These are phyloP conservation scores for Pestalotiopsis fici DNA, from an alignment of 2,329 filamentous ascomycete species.

Conservation along the genomic window DNA sequence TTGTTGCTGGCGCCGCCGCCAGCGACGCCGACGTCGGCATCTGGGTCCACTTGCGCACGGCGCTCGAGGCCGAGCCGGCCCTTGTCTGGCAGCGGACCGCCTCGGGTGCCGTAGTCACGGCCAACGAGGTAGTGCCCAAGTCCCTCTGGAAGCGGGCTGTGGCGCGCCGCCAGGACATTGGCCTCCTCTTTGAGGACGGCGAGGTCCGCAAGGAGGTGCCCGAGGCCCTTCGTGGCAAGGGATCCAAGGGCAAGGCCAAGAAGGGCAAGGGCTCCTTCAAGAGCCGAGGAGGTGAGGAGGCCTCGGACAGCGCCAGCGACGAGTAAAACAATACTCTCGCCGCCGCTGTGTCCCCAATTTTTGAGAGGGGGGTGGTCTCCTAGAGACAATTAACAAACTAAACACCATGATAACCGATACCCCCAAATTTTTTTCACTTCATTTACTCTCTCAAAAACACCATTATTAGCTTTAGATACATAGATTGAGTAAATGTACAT, in stretches of 20 bases:
- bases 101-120: constrained; percentile 34
- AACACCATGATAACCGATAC: background rate
- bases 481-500: constrained; percentile 8
- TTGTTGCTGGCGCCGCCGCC: constrained; percentile 23
- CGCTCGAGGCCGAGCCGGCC: constrained; percentile 31
- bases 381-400: background rate
- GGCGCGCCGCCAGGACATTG: constrained; percentile 40
- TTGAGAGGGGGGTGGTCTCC: background rate
- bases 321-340: constrained; percentile 14
- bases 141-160: constrained; percentile 42
- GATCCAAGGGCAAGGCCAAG: constrained; percentile 40
- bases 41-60: constrained; percentile 38
- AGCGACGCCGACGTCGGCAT: constrained; percentile 42
- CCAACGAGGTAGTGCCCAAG: constrained; percentile 31
- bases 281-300: constrained; percentile 27
- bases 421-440: background rate
- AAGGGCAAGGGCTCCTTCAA: constrained; percentile 37
- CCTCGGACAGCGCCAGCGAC: constrained; percentile 31
- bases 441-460: background rate
- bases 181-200: constrained; percentile 42
- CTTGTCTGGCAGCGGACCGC: constrained; percentile 40
- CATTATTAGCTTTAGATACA: background rate
- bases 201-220: constrained; percentile 44
- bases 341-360: too few relatives aligned
- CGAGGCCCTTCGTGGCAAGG: constrained; percentile 40